phyloP scores from a whole-genome alignment of 176 grass and related monocot genomes.

The Alloteropsis semialata region DNA sequence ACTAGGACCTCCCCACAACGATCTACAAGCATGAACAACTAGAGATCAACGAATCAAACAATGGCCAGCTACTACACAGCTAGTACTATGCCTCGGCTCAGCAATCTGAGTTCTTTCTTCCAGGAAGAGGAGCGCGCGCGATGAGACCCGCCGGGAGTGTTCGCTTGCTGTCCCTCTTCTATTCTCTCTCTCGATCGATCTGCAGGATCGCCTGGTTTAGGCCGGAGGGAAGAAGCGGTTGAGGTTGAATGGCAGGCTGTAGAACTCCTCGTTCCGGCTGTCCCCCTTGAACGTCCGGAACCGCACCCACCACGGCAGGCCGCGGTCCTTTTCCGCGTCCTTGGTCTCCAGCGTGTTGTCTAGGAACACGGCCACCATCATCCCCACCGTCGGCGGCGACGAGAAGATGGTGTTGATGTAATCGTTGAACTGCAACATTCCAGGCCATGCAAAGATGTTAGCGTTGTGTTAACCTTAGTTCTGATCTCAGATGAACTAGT shows the following conservation, averaged over 20 bases:
- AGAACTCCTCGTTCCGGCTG: constrained; percentile 95
- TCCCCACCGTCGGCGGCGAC: constrained; percentile 81
- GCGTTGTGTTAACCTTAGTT: background rate
- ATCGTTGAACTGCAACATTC: constrained; percentile 92
- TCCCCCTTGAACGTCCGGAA: constrained; percentile 95
- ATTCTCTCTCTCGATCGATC: background rate
- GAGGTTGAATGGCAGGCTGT: constrained; percentile 95
- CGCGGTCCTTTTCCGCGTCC: constrained; percentile 59
- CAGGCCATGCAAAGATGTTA: background rate
- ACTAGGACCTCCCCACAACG: background rate
- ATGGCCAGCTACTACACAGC: background rate
- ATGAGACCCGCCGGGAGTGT: no score
- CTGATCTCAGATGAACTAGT: background rate
- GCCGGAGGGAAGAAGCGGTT: constrained; percentile 94
- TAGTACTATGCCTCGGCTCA: constrained; percentile 38
- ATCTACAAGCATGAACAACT: constrained; percentile 1
- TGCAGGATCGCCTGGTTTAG: constrained; percentile 6
- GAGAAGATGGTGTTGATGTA: constrained; percentile 99
- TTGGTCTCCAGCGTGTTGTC: constrained; percentile 94
- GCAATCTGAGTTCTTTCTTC: constrained; percentile 50
- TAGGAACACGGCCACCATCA: constrained; percentile 82
- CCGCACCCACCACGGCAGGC: constrained; percentile 86
- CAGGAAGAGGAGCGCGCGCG: background rate
- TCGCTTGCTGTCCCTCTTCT: background rate
- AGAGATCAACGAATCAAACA: constrained; percentile 33